A percentile compares a stretch with the other conserved stretches of the same genome.
Evolutionary conservation across 1,284 basidiomycete species (phyloP).

Genomic region (Puccinia sorghi): DNA sequence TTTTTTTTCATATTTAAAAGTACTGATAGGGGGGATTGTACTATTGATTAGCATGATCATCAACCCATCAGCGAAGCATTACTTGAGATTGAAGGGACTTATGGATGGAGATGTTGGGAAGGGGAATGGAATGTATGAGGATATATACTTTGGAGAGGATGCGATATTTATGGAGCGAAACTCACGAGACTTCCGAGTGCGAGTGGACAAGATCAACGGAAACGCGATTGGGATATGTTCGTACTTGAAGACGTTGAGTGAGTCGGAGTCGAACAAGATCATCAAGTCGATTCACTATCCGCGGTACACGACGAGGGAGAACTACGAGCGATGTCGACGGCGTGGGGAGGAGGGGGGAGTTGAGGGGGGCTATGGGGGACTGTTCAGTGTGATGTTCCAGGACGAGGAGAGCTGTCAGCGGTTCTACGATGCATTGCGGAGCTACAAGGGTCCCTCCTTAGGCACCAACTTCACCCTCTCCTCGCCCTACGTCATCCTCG

Average conservation of each 20-base stretch:
- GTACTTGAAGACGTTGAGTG: constrained; percentile 66
- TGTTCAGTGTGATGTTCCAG: constrained; percentile 88
- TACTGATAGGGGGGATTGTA: neutral
- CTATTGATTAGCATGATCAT: constrained; percentile 68
- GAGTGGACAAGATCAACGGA: constrained; percentile 74
- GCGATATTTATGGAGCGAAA: constrained; percentile 97
- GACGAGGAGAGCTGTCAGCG: constrained; percentile 68
- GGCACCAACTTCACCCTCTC: constrained; percentile 96
- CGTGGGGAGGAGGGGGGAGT: constrained; percentile 50
- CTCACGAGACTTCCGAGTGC: constrained; percentile 82
- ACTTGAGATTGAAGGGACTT: constrained; percentile 67
- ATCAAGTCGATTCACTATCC: constrained; percentile 89
- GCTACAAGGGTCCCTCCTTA: constrained; percentile 86
- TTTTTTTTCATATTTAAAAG: neutral
- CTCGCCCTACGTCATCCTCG: constrained; percentile 88
- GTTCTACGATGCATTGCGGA: constrained; percentile 83
- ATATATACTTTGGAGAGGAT: constrained; percentile 86
- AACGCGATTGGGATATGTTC: constrained; percentile 82
- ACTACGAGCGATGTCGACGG: constrained; percentile 72
- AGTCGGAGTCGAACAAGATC: constrained; percentile 53
- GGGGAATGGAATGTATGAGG: constrained; percentile 68
- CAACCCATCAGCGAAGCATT: constrained; percentile 75
- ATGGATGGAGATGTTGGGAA: constrained; percentile 59
- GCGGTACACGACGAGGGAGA: constrained; percentile 71
- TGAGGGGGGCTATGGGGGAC: constrained; percentile 75